Percentiles rank a stretch among this genome's conserved stretches.
Evolutionary conservation across 768 basidiomycete genomes (phyloP).

Genomic region (Grammothele lineata): DNA sequence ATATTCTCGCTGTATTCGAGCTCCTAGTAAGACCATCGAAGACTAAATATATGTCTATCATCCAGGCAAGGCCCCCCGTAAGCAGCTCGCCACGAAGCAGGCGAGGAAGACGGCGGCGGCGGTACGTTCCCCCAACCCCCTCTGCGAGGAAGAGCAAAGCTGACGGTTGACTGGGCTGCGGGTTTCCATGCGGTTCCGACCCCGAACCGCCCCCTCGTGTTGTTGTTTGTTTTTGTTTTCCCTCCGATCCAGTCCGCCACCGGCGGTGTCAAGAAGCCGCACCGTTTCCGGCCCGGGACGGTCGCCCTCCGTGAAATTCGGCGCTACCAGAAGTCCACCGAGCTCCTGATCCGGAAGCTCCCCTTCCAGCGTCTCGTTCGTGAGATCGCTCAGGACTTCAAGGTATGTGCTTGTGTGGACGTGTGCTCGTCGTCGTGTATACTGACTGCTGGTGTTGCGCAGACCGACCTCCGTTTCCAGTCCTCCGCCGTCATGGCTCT

Average conservation of each 20-base stretch:
- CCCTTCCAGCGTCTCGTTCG: slow-evolving; percentile 98
- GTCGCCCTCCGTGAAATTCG: slow-evolving; percentile 99
- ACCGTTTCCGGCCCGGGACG: slow-evolving; percentile 95
- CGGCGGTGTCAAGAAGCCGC: slow-evolving; percentile 98
- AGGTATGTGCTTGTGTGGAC: slow-evolving; percentile 42
- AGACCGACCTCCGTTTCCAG: slow-evolving; percentile 87
- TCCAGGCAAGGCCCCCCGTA: slow-evolving; percentile 36
- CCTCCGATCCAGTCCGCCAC: slow-evolving; percentile 37
- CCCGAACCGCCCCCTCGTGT: slow-evolving; percentile 10
- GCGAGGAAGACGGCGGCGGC: slow-evolving; percentile 37
- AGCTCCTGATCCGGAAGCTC: slow-evolving; percentile 98
- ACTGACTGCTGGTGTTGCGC: slow-evolving; percentile 3
- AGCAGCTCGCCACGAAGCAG: slow-evolving; percentile 43
- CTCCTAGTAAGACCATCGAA: slow-evolving; percentile 14
- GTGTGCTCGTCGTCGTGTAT: slow-evolving; percentile 60
- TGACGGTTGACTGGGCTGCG: slow-evolving; percentile 17
- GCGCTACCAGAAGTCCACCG: slow-evolving; percentile 98
- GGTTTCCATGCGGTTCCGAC: slow-evolving; percentile 12
- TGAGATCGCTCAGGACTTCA: slow-evolving; percentile 91
- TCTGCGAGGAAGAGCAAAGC: slow-evolving; percentile 9
- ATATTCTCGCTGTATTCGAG: slow-evolving; percentile 14
- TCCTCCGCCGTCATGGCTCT: slow-evolving; percentile 88
- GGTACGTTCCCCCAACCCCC: slow-evolving; percentile 18
- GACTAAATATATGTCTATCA: slow-evolving; percentile 23
- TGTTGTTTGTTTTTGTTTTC: slow-evolving; percentile 16